phyloP scores from a whole-genome alignment of 305 asterid species.

The Fraxinus xanthoxyloides region DNA sequence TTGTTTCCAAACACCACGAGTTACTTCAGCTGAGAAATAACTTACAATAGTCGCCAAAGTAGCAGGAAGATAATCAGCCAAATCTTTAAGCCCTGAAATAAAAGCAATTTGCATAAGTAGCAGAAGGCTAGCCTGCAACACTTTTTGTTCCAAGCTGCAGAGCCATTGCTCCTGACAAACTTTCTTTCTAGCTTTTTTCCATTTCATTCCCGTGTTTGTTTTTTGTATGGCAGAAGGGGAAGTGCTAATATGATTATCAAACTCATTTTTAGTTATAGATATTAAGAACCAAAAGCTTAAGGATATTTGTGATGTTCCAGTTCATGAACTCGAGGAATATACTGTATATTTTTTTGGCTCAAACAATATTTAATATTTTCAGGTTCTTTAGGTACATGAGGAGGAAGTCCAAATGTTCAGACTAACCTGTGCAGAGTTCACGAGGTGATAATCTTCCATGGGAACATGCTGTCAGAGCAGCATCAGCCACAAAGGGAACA shows the following conservation, averaged over 20 bases:
- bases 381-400: not conserved
- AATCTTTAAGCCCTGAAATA: slow-evolving; percentile 83
- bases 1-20: slow-evolving; percentile 97
- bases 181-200: not conserved
- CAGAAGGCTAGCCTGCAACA: not conserved
- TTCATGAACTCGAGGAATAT: not conserved
- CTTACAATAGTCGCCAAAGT: slow-evolving; percentile 93
- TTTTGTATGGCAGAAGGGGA: not conserved
- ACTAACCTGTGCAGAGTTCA: slow-evolving; percentile 92
- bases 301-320: not conserved
- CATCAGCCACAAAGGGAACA: slow-evolving; percentile 94
- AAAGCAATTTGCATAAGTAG: not conserved
- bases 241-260: not conserved
- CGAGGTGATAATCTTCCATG: slow-evolving; percentile 92
- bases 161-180: not conserved
- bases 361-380: not conserved
- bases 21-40: slow-evolving; percentile 97
- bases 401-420: not conserved
- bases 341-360: not conserved
- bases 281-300: not conserved
- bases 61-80: slow-evolving; percentile 98
- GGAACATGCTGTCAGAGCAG: slow-evolving; percentile 92
- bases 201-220: not conserved
- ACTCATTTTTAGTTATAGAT: not conserved
- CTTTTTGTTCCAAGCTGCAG: not conserved